Evolutionary conservation across 1,139 yeast species (phyloP), one percentile per base, ranked within the genome.

Genomic region (Geotrichum reessii): DNA sequence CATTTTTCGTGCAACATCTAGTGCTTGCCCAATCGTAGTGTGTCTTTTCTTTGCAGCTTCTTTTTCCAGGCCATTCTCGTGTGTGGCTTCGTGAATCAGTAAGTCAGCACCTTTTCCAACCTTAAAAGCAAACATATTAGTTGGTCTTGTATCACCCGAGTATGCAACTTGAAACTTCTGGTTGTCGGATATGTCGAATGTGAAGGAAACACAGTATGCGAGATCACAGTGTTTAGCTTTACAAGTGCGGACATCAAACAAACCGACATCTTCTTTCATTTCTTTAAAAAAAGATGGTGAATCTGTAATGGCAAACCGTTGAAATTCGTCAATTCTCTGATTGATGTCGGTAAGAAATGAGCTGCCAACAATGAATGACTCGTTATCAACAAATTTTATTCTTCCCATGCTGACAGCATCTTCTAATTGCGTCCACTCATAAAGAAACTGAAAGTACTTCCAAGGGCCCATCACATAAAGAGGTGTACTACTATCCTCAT

Each of bases 131-230:
- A 86, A 87, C 64, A 78, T 78, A 53, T 71, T 74, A 63, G 84
- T 86, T 0, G 99, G 99, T 66, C 98, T 81, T 0, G 98, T 90
- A 69, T 93, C 99, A 9, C 99, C 99, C 0, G 97, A 90, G 70
- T 89, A 95, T 0, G 97, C 86, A 1, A 92, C 77, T 64, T 82
- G 86, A 74, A 91, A 89, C 47, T 58, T 62, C 22, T 71, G 69
- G n/a, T 53, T 57, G 24, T 52, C 61, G 17, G 28, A 19, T 14
- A 63, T 40, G 2, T 53, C 42, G 63, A 86, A 85, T 0, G 78
- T 73, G 14, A 92, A 74, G 1, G 86, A 73, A 24, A 83, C 84
- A 7, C 92, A 86, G 69, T 92, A 93, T 0, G 98, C 82, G 82
- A 86, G 84, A 25, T 82, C 82, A 70, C 98, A 92, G 70, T 93